Evolutionary conservation across 176 grass and related monocot species (phyloP), one percentile per base, ranked within the genome.

Genomic region (Stipa capillata): DNA sequence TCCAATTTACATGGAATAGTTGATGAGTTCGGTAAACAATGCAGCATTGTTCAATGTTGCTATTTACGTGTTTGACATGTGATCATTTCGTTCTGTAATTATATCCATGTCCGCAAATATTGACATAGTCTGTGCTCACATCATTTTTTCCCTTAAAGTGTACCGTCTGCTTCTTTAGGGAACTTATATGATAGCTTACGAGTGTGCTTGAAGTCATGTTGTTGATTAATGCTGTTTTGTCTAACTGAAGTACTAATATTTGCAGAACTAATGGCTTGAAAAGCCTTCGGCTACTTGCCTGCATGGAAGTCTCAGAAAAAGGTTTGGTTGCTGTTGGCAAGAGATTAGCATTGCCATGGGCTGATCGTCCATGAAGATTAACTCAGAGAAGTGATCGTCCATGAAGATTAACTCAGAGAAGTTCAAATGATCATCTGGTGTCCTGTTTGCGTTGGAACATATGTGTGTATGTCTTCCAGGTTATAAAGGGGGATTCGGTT

Each of bases 181-280:
- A 76, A 60, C 23, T 10, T 62, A 31, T 61, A 42, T 15, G 66
- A 31, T 45, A 70, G 4, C 40, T 77, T n/a, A 21, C 41, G 0
- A 7, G 14, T 59, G 43, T 57, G 29, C 18, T 44, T 81, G 27
- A 55, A 34, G 11, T 81, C 37, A 47, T 36, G 49, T 55, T 72
- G 39, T 72, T 48, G 27, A 35, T 71, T 32, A 16, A 43, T 71
- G 39, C 14, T 45, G 4, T 48, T 56, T 72, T 34, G 8, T 71
- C 65, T 81, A 57, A 71, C 51, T 77, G 28, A 48, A 23, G 28
- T 48, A 15, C 69, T 70, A 45, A 9, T 6, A 59, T 72, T 24
- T 81, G 66, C 66, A 72, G 79, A 70, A 81, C 66, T 58, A 35
- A 13, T n/a, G 55, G 65, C 40, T 48, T 81, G 66, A 81, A 81